Conservation (phyloP, 331 rosid genomes). For the Rhamnella rubrinervis region DNA sequence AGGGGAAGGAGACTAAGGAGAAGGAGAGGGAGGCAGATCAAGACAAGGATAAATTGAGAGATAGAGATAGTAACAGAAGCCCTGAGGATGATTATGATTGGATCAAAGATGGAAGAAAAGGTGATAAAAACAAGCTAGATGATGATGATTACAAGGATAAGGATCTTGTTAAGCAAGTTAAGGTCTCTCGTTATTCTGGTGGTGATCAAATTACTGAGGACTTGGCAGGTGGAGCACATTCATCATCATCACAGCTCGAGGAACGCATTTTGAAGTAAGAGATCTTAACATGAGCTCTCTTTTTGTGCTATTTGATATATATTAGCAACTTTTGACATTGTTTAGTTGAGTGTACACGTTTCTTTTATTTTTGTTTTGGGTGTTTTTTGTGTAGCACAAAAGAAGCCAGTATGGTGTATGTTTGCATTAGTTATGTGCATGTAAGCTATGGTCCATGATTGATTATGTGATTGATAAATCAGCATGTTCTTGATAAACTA, state of each 20-base stretch:
- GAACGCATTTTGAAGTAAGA: constrained; percentile 72
- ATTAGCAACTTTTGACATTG: not conserved
- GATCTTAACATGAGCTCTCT: not conserved
- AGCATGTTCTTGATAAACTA: too few relatives aligned
- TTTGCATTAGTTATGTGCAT: not conserved
- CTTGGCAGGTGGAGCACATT: constrained; percentile 23
- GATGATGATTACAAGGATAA: constrained; percentile 48
- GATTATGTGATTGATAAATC: too few relatives aligned
- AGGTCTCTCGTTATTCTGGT: constrained; percentile 31
- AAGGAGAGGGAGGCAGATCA: constrained; percentile 58
- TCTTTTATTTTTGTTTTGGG: too few relatives aligned
- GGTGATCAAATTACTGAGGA: constrained; percentile 43
- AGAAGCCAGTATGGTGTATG: not conserved
- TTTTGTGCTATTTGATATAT: not conserved
- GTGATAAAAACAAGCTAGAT: constrained; percentile 39
- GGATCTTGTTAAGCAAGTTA: constrained; percentile 46
- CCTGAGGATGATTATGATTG: constrained; percentile 49
- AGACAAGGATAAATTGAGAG: constrained; percentile 62
- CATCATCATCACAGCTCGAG: constrained; percentile 53
- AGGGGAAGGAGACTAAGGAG: constrained; percentile 48
- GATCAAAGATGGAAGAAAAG: constrained; percentile 45
- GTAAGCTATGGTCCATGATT: too few relatives aligned
- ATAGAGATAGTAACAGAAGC: constrained; percentile 44
- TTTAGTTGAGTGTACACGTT: not conserved
- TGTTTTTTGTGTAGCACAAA: constrained; percentile 4